phyloP scores from a whole-genome alignment of 2,329 filamentous ascomycete species.

The Pseudogymnoascus sp. region DNA sequence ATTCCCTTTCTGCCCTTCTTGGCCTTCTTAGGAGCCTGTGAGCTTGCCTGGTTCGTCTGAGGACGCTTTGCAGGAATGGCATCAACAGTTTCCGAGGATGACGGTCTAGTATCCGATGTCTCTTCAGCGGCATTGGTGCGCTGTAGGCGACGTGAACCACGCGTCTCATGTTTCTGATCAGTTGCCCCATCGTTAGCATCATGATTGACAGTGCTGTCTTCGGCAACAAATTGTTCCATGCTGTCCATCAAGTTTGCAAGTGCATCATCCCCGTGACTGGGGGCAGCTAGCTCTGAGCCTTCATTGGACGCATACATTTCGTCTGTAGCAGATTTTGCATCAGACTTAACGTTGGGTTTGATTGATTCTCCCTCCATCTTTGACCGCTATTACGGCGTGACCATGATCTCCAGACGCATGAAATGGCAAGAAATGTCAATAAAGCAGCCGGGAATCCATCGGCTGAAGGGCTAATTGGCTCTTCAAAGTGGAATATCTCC shows the following conservation, averaged over 20 bases:
- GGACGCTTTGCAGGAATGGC: background rate
- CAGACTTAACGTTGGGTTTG: background rate
- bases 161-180: conserved; percentile 4
- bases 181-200: background rate
- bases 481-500: background rate
- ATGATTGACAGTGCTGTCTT: background rate
- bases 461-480: background rate
- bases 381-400: background rate
- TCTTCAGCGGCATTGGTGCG: background rate
- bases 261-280: background rate
- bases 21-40: background rate
- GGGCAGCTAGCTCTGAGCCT: background rate
- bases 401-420: background rate
- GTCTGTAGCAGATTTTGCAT: background rate
- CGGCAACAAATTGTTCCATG: conserved; percentile 1
- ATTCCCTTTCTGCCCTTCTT: background rate
- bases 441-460: background rate
- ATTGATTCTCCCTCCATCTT: background rate
- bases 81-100: background rate
- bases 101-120: background rate
- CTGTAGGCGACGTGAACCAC: background rate
- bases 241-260: background rate
- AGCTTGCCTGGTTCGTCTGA: background rate
- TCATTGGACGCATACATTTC: background rate
- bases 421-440: background rate